Percentiles rank a stretch among this genome's conserved stretches.
Evolutionary conservation across 306 rosid species (phyloP).

Genomic region (Astragalus membranaceus): DNA sequence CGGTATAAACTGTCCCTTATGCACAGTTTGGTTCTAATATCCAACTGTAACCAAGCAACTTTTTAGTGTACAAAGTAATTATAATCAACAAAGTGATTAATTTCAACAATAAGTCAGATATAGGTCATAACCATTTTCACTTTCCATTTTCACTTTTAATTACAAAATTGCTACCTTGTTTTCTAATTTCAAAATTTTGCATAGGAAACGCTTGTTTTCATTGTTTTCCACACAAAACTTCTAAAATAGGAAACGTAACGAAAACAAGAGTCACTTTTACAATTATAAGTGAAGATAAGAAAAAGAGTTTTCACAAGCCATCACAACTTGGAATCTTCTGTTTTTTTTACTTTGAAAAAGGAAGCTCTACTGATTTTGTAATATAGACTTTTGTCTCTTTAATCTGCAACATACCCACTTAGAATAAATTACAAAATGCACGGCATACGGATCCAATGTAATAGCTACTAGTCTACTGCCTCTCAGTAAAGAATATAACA

Average conservation of each 20-base stretch:
- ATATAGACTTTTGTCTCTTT: not conserved
- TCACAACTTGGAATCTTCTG: not conserved
- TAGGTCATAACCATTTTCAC: not conserved
- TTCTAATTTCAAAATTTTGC: not conserved
- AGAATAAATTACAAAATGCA: no score
- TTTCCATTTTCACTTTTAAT: not conserved
- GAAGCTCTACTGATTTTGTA: not conserved
- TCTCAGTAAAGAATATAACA: no score
- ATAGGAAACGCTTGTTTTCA: not conserved
- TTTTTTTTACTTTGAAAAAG: not conserved
- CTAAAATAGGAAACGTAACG: not conserved
- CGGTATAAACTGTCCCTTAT: slow-evolving; percentile 89
- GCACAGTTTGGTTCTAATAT: slow-evolving; percentile 70
- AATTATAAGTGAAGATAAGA: not conserved
- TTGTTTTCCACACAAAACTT: not conserved
- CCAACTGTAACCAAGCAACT: slow-evolving; percentile 52
- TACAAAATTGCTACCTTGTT: not conserved
- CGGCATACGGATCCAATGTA: no score
- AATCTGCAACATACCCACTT: no score
- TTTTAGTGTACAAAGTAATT: not conserved
- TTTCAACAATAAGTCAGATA: not conserved
- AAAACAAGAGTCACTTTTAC: not conserved
- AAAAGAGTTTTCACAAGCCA: not conserved
- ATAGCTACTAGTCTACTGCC: no score
- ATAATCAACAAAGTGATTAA: not conserved